phyloP scores from a whole-genome alignment of 108 stramenopile species.

The Nitzschia sp. region DNA sequence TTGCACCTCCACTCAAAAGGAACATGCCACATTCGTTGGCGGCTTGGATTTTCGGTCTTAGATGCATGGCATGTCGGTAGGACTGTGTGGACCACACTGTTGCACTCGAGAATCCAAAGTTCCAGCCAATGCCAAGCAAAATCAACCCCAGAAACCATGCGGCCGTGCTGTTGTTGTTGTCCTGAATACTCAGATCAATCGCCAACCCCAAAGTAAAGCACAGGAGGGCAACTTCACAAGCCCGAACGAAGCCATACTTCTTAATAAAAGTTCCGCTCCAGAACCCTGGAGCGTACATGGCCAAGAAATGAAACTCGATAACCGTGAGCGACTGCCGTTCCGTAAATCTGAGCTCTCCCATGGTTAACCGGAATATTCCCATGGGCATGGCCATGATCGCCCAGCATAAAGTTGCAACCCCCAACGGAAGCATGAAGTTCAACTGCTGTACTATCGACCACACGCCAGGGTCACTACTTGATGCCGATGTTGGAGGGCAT shows the following conservation, averaged over 20 bases:
- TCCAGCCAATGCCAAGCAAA: constrained; percentile 49
- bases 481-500: not conserved
- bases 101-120: constrained; percentile 42
- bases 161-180: constrained; percentile 2
- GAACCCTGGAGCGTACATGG: constrained; percentile 58
- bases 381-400: constrained; percentile 52
- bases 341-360: constrained; percentile 40
- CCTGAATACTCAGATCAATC: not conserved
- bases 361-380: constrained; percentile 46
- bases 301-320: constrained; percentile 50
- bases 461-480: not conserved
- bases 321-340: constrained; percentile 37
- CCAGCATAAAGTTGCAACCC: constrained; percentile 30
- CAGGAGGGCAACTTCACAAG: constrained; percentile 16
- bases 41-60: constrained; percentile 44
- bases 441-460: constrained; percentile 16
- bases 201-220: constrained; percentile 6
- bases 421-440: constrained; percentile 36
- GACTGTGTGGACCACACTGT: constrained; percentile 36
- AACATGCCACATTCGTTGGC: constrained; percentile 51
- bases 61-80: constrained; percentile 18
- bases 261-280: constrained; percentile 35
- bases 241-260: constrained; percentile 15
- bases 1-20: constrained; percentile 36
- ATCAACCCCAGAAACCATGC: constrained; percentile 40